Percentiles rank a stretch among this genome's conserved stretches.
These are phyloP conservation scores for Capronia americana DNA, from an alignment of 2,329 filamentous ascomycete genomes.

Conservation along the genomic window DNA sequence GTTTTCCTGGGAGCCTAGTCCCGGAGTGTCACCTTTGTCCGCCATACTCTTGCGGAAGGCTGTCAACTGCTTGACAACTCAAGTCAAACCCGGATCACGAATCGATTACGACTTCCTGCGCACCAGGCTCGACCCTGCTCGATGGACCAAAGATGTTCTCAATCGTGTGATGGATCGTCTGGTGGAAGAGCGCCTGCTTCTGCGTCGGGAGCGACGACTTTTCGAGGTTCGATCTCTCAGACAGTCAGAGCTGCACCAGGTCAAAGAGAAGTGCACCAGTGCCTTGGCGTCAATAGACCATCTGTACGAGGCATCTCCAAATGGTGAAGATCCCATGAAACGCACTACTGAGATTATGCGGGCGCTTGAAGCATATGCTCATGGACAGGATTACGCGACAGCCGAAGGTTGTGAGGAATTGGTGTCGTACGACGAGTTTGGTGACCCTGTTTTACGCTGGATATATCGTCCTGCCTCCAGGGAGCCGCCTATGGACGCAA, in stretches of 20 bases:
- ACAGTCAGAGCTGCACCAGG: conserved; percentile 9
- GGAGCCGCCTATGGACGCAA: background rate
- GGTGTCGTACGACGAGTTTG: conserved; percentile 14
- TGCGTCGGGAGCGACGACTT: background rate
- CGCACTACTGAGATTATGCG: background rate
- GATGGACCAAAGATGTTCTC: conserved; percentile 16
- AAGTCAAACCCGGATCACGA: background rate
- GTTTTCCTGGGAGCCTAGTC: conserved; percentile 15
- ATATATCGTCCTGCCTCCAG: conserved; percentile 10
- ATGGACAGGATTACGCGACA: conserved; percentile 20
- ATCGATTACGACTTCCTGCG: conserved; percentile 16
- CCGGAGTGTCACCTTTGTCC: conserved; percentile 14
- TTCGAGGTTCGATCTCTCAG: conserved; percentile 13
- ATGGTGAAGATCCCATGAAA: background rate
- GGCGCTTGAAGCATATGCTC: conserved; percentile 18
- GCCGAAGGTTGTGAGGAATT: conserved; percentile 20
- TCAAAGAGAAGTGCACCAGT: conserved; percentile 17
- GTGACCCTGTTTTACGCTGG: conserved; percentile 22
- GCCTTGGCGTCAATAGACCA: conserved; percentile 20
- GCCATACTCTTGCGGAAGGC: conserved; percentile 20
- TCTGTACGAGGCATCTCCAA: conserved; percentile 14
- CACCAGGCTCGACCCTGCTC: conserved; percentile 6
- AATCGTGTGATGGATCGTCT: conserved; percentile 10
- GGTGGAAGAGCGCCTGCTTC: conserved; percentile 19
- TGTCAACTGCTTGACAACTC: conserved; percentile 15